phyloP scores from a whole-genome alignment of 306 rosid genomes.

The Styphnolobium japonicum region DNA sequence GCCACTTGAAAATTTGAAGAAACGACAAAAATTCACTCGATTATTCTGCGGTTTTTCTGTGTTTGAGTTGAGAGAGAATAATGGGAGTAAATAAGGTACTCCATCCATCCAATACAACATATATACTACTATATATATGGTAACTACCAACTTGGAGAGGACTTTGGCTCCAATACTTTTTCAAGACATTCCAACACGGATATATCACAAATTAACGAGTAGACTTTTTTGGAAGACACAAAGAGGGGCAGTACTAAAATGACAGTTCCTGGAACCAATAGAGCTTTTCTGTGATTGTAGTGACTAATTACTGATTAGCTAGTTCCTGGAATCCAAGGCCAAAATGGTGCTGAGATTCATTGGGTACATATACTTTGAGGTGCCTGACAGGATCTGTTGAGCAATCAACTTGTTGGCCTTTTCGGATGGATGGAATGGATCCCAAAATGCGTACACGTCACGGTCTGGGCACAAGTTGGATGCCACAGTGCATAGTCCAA shows the following conservation, averaged over 20 bases:
- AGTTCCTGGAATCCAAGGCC: constrained; percentile 53
- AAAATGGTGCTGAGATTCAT: constrained; percentile 84
- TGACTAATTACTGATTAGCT: background rate
- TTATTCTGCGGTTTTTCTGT: background rate
- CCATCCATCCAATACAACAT: background rate
- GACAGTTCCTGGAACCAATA: background rate
- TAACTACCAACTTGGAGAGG: background rate
- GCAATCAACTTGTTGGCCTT: constrained; percentile 47
- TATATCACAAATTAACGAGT: background rate
- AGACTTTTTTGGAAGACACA: background rate
- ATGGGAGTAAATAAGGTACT: background rate
- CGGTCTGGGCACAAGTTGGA: constrained; percentile 71
- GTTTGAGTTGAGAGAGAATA: background rate
- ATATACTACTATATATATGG: background rate
- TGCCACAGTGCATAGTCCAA: constrained; percentile 58
- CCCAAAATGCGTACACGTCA: constrained; percentile 72
- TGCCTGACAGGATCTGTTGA: constrained; percentile 40
- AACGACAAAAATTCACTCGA: background rate
- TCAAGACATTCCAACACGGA: background rate
- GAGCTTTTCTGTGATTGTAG: background rate
- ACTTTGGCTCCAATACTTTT: background rate
- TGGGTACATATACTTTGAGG: constrained; percentile 65
- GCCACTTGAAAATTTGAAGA: background rate
- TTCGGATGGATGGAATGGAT: constrained; percentile 73
- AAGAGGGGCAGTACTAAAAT: background rate